phyloP scores from a whole-genome alignment of 305 asterid genomes.

The Salvia sclarea region DNA sequence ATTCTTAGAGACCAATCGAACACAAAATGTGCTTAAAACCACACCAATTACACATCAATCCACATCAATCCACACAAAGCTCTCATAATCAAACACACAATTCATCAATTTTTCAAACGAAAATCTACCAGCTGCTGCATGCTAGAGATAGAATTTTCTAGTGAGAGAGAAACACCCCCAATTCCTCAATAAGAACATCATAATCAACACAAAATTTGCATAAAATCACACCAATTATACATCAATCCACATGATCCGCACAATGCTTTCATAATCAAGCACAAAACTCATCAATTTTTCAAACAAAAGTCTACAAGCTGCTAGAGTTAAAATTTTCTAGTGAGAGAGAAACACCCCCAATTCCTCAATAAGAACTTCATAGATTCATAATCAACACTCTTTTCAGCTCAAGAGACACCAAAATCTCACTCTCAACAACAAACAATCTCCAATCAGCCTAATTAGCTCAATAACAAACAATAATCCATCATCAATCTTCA shows the following conservation, averaged over 20 bases:
- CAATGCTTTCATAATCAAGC: constrained; percentile 15
- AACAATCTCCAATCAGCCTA: not conserved
- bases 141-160: not conserved
- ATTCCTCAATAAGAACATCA: not conserved
- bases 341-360: not conserved
- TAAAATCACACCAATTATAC: not conserved
- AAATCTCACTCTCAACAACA: not conserved
- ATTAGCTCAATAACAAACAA: constrained; percentile 11
- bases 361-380: not conserved
- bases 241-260: constrained; percentile 1
- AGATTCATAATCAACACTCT: constrained; percentile 7
- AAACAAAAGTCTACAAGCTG: not conserved
- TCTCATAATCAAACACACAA: constrained; percentile 3
- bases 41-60: not conserved
- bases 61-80: constrained; percentile 5
- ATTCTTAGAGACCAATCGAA: constrained; percentile 7
- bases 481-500: too few species aligned
- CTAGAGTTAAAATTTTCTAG: not conserved
- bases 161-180: not conserved
- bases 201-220: not conserved
- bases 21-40: not conserved
- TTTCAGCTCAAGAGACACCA: not conserved
- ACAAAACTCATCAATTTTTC: not conserved
- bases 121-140: not conserved
- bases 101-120: not conserved